A percentile compares a stretch with the other conserved stretches of the same genome.
Conservation (phyloP, 345 rosid genomes). For the Gossypium sturtianum region DNA sequence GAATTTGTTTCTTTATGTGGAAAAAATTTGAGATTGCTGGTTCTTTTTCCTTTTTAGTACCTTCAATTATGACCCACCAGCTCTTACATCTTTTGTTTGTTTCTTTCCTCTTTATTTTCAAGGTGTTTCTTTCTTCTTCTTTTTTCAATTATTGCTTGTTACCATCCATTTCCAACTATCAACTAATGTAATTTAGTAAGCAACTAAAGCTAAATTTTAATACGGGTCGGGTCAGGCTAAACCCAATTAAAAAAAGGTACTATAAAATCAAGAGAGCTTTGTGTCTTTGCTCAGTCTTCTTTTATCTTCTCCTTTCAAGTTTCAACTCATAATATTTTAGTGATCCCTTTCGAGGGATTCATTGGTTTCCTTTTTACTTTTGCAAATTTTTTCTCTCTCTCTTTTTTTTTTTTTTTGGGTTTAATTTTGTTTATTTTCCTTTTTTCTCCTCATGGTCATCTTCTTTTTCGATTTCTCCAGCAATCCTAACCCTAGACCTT, state of each 20-base stretch:
- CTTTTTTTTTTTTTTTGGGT: not conserved
- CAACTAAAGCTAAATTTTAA: no score
- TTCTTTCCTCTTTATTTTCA: no score
- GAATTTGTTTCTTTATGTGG: not conserved
- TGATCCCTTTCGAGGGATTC: conserved; percentile 32
- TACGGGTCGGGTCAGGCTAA: no score
- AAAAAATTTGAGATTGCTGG: not conserved
- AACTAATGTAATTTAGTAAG: no score
- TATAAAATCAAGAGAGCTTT: no score
- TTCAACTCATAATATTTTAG: not conserved
- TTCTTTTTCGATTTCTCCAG: not conserved
- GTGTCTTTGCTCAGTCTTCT: not conserved
- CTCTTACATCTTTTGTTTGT: no score
- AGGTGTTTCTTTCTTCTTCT: no score
- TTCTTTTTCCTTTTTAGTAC: not conserved
- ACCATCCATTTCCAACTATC: no score
- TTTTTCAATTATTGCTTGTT: no score
- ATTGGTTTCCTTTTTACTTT: not conserved
- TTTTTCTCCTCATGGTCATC: not conserved
- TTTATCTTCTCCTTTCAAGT: not conserved
- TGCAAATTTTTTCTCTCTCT: not conserved
- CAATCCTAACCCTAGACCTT: not conserved
- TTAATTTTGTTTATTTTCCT: no score
- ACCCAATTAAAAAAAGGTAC: no score
- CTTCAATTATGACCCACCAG: no score